Percentiles rank a stretch among this genome's conserved stretches.
phyloP scores from a whole-genome alignment of 2,329 filamentous ascomycete genomes.

The Arthrocladium fulminans region DNA sequence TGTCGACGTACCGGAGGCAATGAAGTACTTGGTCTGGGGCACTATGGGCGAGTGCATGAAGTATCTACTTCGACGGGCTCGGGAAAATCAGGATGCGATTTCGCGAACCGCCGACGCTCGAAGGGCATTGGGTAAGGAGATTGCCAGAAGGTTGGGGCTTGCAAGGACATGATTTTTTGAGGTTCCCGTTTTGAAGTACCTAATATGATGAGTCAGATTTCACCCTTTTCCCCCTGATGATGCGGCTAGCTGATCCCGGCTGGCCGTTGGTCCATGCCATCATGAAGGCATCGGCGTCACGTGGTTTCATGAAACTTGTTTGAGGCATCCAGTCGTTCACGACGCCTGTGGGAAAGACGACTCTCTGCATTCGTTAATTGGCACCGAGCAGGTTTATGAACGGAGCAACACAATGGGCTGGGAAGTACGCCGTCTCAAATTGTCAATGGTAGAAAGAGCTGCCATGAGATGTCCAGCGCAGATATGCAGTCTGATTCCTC shows the following conservation, averaged over 20 bases:
- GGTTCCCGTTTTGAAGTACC: neutral
- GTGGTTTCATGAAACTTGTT: no score
- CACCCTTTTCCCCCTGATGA: no score
- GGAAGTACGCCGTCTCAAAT: neutral
- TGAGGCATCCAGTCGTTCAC: no score
- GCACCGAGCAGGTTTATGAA: no score
- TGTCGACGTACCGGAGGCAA: conserved; percentile 39
- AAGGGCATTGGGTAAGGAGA: conserved; percentile 43
- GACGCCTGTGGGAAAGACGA: no score
- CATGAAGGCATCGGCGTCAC: neutral
- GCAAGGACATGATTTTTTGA: neutral
- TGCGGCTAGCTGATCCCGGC: neutral
- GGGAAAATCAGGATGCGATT: conserved; percentile 55
- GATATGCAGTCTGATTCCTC: neutral
- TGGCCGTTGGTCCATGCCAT: neutral
- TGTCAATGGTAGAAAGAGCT: neutral
- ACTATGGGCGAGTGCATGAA: conserved; percentile 66
- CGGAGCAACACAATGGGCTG: no score
- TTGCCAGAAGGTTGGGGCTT: conserved; percentile 31
- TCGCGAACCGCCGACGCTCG: conserved; percentile 45
- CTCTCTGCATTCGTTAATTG: no score
- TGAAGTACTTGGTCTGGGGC: conserved; percentile 52
- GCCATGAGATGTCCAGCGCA: neutral
- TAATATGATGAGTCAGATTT: conserved; percentile 5
- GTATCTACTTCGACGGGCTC: conserved; percentile 53